Conservation (phyloP, 225 moss, liverwort and hornwort species). For the Bryoerythrophyllum caledonicum region DNA sequence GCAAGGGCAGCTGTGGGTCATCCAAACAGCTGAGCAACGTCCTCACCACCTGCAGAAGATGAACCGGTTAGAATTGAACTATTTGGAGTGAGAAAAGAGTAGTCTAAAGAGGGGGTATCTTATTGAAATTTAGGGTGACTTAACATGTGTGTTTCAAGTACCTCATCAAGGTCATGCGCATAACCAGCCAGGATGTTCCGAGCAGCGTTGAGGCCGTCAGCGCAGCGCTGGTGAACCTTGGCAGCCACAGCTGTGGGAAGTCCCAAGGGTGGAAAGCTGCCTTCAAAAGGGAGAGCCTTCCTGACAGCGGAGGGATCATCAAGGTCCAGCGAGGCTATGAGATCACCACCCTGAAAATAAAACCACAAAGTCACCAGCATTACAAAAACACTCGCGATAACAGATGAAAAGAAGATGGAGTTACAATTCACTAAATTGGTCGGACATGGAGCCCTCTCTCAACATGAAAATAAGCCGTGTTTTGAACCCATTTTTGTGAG, state of each 20-base stretch:
- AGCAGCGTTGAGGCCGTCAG: conserved; percentile 69
- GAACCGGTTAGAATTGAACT: not conserved
- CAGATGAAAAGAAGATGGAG: not conserved
- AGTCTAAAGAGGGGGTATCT: too few relatives aligned
- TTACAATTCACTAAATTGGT: too few relatives aligned
- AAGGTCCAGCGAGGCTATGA: conserved; percentile 79
- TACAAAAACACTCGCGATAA: not conserved
- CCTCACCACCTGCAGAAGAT: conserved; percentile 70
- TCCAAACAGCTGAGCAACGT: conserved; percentile 86
- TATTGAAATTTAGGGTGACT: too few relatives aligned
- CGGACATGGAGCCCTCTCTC: too few relatives aligned
- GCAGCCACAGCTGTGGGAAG: conserved; percentile 83
- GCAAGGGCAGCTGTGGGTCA: conserved; percentile 84
- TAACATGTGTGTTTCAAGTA: not conserved
- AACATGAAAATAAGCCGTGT: too few relatives aligned
- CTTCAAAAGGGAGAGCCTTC: conserved; percentile 78
- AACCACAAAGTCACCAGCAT: not conserved
- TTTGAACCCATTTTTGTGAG: too few relatives aligned
- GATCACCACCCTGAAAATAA: conserved; percentile 73
- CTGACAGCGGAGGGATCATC: conserved; percentile 96
- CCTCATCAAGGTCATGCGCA: conserved; percentile 75
- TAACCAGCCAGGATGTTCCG: conserved; percentile 87
- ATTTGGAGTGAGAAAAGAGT: too few relatives aligned
- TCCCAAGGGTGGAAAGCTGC: conserved; percentile 74
- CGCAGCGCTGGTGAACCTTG: conserved; percentile 93